phyloP scores from a whole-genome alignment of 225 moss, liverwort and hornwort genomes.

The Physcomitrellopsis africana region DNA sequence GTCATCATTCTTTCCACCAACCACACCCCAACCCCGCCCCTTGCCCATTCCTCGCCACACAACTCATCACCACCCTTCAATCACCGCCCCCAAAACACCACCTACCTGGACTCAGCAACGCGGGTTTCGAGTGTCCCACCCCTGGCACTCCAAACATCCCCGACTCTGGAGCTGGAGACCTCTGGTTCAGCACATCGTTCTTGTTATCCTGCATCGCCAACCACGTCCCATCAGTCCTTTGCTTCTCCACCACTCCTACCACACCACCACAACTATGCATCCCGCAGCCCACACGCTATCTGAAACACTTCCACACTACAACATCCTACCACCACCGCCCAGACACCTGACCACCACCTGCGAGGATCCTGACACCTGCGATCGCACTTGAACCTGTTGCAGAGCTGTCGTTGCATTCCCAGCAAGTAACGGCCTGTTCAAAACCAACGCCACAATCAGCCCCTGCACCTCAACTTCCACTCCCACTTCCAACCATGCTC shows the following conservation, averaged over 20 bases:
- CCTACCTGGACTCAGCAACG: slow-evolving; percentile 91
- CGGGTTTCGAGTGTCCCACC: slow-evolving; percentile 91
- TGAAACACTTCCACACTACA: neutral
- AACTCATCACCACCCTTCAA: neutral
- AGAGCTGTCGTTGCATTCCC: slow-evolving; percentile 88
- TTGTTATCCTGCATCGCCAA: slow-evolving; percentile 78
- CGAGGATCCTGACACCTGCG: slow-evolving; percentile 87
- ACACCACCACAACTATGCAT: slow-evolving; percentile 17
- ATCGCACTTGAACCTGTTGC: slow-evolving; percentile 94
- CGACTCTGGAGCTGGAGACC: slow-evolving; percentile 93
- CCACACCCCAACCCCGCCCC: no score
- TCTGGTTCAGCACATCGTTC: slow-evolving; percentile 81
- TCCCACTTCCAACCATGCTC: neutral
- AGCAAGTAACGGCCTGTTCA: slow-evolving; percentile 79
- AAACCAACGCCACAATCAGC: slow-evolving; percentile 35
- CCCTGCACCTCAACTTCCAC: neutral
- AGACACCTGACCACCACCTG: slow-evolving; percentile 58
- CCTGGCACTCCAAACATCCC: slow-evolving; percentile 96
- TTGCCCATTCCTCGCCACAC: no score
- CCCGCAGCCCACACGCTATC: neutral
- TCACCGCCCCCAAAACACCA: neutral
- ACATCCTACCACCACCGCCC: slow-evolving; percentile 1
- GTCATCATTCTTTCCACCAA: neutral
- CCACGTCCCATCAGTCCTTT: slow-evolving; percentile 27
- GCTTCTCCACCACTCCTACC: neutral